Base-by-base conservation (phyloP, 2,329 filamentous ascomycete species). In the Nothophoma quercina region DNA sequence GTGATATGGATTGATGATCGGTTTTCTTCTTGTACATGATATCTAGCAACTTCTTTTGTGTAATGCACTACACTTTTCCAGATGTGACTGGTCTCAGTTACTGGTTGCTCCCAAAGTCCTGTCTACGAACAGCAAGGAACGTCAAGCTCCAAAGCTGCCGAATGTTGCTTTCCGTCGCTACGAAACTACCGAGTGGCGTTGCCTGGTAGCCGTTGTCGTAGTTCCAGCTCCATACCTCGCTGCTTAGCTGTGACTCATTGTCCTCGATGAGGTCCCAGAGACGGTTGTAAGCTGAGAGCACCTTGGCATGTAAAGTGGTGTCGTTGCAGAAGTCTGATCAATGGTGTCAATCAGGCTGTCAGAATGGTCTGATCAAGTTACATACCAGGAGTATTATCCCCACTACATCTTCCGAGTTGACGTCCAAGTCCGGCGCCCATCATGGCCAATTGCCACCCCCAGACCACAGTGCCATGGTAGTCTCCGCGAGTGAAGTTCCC, bases 391-490 rank as follows among this genome's bases (percentile, higher is more conserved):
- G 21, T 15, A 5, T 18, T 13, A 33, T 50, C 60, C 15, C 38
- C 41, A 8, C 68, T 60, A 65, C 84, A 88, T 2, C 85, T 77
- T 1, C 64, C 77, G 5, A 88, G 75, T 59, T 88, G 85, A 2
- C 78, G 69, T 49, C 85, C 80, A 0, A 88, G 68, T 0, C 86
- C 85, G 8, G 79, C 79, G 0, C 82, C 85, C 81, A 88, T 86
- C 79, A 88, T 86, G 0, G 84, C 80, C 4, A 88, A 72, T 47
- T 84, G 85, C 84, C 85, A 88, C 35, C 79, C 80, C 85, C 85
- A 88, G 1, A 88, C 76, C 0, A 89, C 85, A 0, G 85, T 86
- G 0, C 85, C 85, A 50, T 88, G 85, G 58, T 86, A 88, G 0
- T 81, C 83, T 3, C 76, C 75, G n/a, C 79, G 83, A 1, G 82